Percentiles rank a stretch among this genome's conserved stretches.
phyloP scores from a whole-genome alignment of 75 land plant species.

The Larix kaempferi region DNA sequence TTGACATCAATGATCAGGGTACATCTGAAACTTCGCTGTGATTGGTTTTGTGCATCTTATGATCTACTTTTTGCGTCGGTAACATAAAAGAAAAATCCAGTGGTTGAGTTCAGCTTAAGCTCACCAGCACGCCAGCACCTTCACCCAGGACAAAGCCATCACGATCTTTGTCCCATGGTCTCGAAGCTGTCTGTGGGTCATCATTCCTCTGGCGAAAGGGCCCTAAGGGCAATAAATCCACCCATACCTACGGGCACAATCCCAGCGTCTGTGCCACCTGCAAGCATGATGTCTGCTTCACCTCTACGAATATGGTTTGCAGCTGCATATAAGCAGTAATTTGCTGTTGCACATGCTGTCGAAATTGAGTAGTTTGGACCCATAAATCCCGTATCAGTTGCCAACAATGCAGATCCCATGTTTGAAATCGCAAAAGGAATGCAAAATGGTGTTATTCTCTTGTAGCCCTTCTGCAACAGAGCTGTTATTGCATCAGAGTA shows the following conservation, averaged over 20 bases:
- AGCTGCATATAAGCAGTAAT: constrained; percentile 50
- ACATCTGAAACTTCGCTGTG: neutral
- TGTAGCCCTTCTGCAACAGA: constrained; percentile 42
- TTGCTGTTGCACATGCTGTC: constrained; percentile 52
- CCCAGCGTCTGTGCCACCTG: constrained; percentile 57
- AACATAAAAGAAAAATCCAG: too few relatives aligned
- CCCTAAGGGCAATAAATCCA: constrained; percentile 52
- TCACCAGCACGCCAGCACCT: constrained; percentile 46
- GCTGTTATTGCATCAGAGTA: constrained; percentile 42
- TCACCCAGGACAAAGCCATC: constrained; percentile 61
- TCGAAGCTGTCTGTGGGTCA: constrained; percentile 44
- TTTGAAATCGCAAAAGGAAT: constrained; percentile 49
- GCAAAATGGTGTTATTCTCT: constrained; percentile 49
- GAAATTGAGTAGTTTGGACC: constrained; percentile 55
- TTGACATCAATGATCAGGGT: neutral
- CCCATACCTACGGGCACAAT: constrained; percentile 44
- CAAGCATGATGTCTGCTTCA: constrained; percentile 51
- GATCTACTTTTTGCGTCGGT: neutral
- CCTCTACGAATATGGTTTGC: constrained; percentile 48
- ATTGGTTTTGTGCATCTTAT: neutral
- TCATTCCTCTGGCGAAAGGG: constrained; percentile 45
- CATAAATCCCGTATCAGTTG: constrained; percentile 44
- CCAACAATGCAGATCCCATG: constrained; percentile 50
- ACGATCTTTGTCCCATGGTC: constrained; percentile 54
- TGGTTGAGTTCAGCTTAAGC: constrained; percentile 3